Evolutionary conservation across 495 filamentous ascomycete species (phyloP).

Genomic region (Cercophora newfieldiana): DNA sequence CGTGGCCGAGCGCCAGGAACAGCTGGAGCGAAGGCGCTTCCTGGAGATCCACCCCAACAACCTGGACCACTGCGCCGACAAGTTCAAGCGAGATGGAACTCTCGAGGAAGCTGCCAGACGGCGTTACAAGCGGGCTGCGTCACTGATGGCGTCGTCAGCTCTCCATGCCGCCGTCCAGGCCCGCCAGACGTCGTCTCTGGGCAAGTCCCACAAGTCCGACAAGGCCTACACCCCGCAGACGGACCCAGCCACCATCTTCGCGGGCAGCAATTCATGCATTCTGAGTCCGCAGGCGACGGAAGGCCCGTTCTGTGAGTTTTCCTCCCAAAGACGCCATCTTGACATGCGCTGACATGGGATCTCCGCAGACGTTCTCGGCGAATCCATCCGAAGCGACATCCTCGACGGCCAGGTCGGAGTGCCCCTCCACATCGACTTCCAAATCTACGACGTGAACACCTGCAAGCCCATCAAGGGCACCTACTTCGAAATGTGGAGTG

Average conservation of each 20-base stretch:
- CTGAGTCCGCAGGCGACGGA: conserved; percentile 2
- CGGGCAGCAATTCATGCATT: conserved; percentile 9
- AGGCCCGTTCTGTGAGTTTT: conserved; percentile 6
- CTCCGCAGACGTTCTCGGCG: conserved; percentile 28
- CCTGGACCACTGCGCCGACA: conserved; percentile 6
- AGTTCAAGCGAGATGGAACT: not conserved
- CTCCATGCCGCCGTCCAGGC: not conserved
- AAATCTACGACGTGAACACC: conserved; percentile 56
- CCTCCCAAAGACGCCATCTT: not conserved
- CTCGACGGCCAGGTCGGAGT: conserved; percentile 56
- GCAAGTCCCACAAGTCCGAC: conserved; percentile 8
- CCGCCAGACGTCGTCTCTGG: conserved; percentile 1
- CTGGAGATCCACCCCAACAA: conserved; percentile 13
- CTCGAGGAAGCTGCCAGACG: not conserved
- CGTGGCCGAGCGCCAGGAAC: not conserved
- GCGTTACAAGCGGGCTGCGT: not conserved
- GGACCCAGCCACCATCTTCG: conserved; percentile 1
- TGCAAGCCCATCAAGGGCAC: conserved; percentile 54
- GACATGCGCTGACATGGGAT: not conserved
- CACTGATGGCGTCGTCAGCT: not conserved
- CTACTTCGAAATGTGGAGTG: conserved; percentile 59
- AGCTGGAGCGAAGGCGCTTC: conserved; percentile 1
- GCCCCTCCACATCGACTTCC: conserved; percentile 56
- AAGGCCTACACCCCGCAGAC: conserved; percentile 1
- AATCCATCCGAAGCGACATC: conserved; percentile 52